These are phyloP conservation scores for Paramecium caudatum DNA, from an alignment of 73 alveolate species.

Conservation along the genomic window DNA sequence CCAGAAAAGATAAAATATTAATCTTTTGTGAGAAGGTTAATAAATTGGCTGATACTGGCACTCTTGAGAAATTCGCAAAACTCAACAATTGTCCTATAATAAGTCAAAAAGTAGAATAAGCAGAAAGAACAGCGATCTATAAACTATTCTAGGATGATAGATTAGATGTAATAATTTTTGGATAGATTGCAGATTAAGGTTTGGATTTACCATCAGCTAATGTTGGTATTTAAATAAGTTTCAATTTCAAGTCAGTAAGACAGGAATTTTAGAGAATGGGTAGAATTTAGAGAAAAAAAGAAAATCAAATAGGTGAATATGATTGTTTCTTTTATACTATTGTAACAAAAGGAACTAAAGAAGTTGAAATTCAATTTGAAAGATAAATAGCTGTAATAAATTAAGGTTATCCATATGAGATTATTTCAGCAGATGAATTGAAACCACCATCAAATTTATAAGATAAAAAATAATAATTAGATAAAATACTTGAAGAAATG, in stretches of 20 bases:
- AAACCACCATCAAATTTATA: neutral
- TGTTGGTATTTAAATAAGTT: constrained; percentile 58
- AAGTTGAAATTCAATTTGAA: constrained; percentile 49
- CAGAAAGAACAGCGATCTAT: constrained; percentile 61
- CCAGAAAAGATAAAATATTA: constrained; percentile 72
- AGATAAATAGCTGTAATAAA: constrained; percentile 59
- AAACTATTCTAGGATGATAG: constrained; percentile 57
- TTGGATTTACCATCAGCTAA: constrained; percentile 68
- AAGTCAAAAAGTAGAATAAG: neutral
- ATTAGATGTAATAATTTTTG: constrained; percentile 33
- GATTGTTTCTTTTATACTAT: constrained; percentile 38
- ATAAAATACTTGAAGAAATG: neutral
- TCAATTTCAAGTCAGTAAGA: constrained; percentile 50
- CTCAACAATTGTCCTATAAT: constrained; percentile 60
- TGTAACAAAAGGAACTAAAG: constrained; percentile 54
- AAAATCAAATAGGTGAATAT: constrained; percentile 38
- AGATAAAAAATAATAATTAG: neutral
- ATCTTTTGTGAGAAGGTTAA: constrained; percentile 73
- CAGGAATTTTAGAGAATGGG: constrained; percentile 66
- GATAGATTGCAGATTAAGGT: constrained; percentile 60
- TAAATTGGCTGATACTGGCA: constrained; percentile 32
- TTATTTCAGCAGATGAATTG: constrained; percentile 31
- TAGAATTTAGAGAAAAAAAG: constrained; percentile 64
- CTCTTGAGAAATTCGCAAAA: constrained; percentile 61
- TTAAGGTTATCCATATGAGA: constrained; percentile 62